Evolutionary conservation across 2,329 filamentous ascomycete genomes (phyloP).

Genomic region (Fusarium marasasianum): DNA sequence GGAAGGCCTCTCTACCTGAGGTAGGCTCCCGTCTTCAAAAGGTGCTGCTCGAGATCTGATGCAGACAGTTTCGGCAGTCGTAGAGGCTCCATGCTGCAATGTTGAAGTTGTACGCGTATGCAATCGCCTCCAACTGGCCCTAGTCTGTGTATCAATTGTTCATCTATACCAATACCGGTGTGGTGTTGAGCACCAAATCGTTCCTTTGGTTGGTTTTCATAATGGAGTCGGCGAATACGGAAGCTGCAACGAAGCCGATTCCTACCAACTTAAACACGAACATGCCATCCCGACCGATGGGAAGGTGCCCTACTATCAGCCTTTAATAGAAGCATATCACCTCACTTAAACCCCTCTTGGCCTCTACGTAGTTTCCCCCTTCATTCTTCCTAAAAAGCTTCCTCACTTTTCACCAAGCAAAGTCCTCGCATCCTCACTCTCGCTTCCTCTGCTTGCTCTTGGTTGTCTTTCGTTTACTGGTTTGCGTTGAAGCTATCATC

Average conservation of each 20-base stretch:
- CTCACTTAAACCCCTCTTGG: slow-evolving; percentile 31
- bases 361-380: slow-evolving; percentile 1
- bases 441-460: slow-evolving; percentile 7
- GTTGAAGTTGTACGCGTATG: slow-evolving; percentile 29
- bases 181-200: slow-evolving; percentile 28
- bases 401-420: slow-evolving; percentile 12
- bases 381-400: slow-evolving; percentile 22
- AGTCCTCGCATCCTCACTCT: slow-evolving; percentile 14
- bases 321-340: slow-evolving; percentile 19
- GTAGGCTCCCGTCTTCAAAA: not conserved
- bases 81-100: not conserved
- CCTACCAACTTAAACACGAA: slow-evolving; percentile 16
- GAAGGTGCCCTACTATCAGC: slow-evolving; percentile 15
- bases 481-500: slow-evolving; percentile 13
- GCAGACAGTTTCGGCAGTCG: not conserved
- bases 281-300: slow-evolving; percentile 3
- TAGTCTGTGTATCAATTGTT: slow-evolving; percentile 15
- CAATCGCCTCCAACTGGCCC: slow-evolving; percentile 18
- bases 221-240: slow-evolving; percentile 24
- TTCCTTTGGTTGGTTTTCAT: not conserved
- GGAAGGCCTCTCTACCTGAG: not conserved
- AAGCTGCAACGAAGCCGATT: slow-evolving; percentile 22
- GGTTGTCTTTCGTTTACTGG: slow-evolving; percentile 31
- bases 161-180: slow-evolving; percentile 32
- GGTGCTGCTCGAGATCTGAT: slow-evolving; percentile 4